Evolutionary conservation across 352 stramenopile genomes (phyloP).

Genomic region (Globisporangium radiosum): DNA sequence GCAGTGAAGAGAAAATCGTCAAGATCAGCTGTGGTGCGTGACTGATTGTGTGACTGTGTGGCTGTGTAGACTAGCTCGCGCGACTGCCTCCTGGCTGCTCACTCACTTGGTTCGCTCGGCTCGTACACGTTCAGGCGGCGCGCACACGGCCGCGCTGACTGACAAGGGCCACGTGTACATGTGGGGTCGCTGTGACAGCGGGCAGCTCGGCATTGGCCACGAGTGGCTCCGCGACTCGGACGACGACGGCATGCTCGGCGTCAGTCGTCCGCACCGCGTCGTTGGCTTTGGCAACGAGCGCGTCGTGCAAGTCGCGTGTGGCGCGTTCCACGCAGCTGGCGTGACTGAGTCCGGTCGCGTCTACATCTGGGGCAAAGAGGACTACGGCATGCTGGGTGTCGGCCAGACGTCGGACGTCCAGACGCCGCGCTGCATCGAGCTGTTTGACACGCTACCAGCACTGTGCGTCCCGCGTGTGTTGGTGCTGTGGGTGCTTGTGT

Average conservation of each 20-base stretch:
- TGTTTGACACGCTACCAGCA: conserved; percentile 65
- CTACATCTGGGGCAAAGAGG: conserved; percentile 84
- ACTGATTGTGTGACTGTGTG: neutral
- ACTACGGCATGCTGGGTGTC: conserved; percentile 83
- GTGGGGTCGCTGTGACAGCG: conserved; percentile 73
- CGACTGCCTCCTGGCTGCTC: too few species aligned
- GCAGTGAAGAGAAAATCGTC: conserved; percentile 47
- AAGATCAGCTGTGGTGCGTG: conserved; percentile 64
- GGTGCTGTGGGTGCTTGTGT: neutral
- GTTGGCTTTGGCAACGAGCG: conserved; percentile 66
- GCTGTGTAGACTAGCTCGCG: too few species aligned
- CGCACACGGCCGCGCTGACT: conserved; percentile 67
- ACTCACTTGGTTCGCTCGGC: neutral
- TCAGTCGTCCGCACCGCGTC: conserved; percentile 48
- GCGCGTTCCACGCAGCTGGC: conserved; percentile 76
- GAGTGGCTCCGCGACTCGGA: conserved; percentile 58
- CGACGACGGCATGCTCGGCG: conserved; percentile 47
- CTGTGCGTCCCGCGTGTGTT: conserved; percentile 29
- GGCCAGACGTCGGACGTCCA: conserved; percentile 72
- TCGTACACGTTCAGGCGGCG: conserved; percentile 23
- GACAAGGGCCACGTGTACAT: conserved; percentile 68
- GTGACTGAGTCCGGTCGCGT: conserved; percentile 60
- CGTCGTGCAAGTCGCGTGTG: conserved; percentile 73
- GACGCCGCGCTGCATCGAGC: conserved; percentile 41
- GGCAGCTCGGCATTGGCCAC: conserved; percentile 63